Conservation (phyloP, 2,329 filamentous ascomycete species). For the Colletotrichum sp. region DNA sequence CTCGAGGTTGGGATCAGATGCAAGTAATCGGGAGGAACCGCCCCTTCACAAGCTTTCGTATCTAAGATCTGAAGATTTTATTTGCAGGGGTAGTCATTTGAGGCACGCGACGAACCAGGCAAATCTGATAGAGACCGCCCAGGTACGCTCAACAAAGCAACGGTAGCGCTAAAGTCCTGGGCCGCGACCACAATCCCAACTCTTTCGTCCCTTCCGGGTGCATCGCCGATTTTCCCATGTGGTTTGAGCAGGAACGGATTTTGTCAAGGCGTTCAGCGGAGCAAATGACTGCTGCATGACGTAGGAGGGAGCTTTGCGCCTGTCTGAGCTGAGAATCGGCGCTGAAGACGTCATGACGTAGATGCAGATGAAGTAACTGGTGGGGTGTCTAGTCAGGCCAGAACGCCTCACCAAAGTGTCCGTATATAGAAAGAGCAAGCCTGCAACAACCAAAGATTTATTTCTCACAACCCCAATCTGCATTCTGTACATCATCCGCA, state of each 20-base stretch:
- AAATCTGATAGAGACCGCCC: not conserved
- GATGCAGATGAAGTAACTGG: not conserved
- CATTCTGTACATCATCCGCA: not conserved
- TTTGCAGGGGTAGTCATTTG: not conserved
- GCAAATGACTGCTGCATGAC: constrained; percentile 9
- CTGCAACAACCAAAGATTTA: too few species aligned
- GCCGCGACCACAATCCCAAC: not conserved
- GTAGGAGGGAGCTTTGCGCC: constrained; percentile 8
- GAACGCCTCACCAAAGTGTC: not conserved
- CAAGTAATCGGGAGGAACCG: not conserved
- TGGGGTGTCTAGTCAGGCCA: not conserved
- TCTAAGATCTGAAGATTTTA: not conserved
- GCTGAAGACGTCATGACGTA: constrained; percentile 19
- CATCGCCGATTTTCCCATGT: constrained; percentile 13
- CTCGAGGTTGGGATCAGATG: not conserved
- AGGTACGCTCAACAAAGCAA: not conserved
- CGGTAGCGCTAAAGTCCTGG: not conserved
- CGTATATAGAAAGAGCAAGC: not conserved
- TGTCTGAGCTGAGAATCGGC: constrained; percentile 16
- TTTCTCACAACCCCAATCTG: not conserved
- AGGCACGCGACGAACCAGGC: not conserved
- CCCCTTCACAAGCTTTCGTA: not conserved
- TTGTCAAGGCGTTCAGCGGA: constrained; percentile 13
- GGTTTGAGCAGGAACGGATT: not conserved
- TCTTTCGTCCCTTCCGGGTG: not conserved